phyloP scores from a whole-genome alignment of 352 stramenopile genomes.

The Lagenidium sp. region DNA sequence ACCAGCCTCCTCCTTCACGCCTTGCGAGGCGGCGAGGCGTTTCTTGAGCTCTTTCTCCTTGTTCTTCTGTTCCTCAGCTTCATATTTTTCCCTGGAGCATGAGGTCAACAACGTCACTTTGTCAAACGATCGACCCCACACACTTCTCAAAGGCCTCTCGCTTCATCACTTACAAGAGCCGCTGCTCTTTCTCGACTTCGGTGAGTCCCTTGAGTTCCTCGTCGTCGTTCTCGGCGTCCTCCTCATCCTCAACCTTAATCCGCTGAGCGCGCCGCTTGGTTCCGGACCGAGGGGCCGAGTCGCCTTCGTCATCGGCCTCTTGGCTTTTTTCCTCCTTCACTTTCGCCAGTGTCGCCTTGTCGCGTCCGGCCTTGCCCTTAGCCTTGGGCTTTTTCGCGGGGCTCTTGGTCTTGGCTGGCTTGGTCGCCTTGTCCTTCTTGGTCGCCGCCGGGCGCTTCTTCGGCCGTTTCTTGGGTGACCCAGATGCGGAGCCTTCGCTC shows the following conservation, averaged over 20 bases:
- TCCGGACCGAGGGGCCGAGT: slow-evolving; percentile 14
- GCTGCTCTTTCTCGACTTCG: slow-evolving; percentile 84
- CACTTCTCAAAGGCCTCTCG: background rate
- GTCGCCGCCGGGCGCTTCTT: slow-evolving; percentile 26
- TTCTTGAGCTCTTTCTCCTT: slow-evolving; percentile 83
- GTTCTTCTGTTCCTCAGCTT: slow-evolving; percentile 70
- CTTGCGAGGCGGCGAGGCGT: slow-evolving; percentile 47
- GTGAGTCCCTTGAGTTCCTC: slow-evolving; percentile 65
- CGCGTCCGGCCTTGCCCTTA: slow-evolving; percentile 10
- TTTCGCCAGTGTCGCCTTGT: slow-evolving; percentile 27
- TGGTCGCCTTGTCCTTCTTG: slow-evolving; percentile 29
- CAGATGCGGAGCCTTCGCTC: slow-evolving; percentile 20
- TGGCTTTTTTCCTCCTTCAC: slow-evolving; percentile 33
- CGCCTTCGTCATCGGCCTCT: slow-evolving; percentile 53
- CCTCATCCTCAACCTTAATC: slow-evolving; percentile 31
- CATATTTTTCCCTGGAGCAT: slow-evolving; percentile 73
- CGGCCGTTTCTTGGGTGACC: slow-evolving; percentile 16
- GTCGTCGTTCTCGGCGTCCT: slow-evolving; percentile 40
- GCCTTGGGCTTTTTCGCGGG: background rate
- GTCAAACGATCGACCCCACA: too few species aligned
- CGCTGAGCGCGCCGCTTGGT: slow-evolving; percentile 26
- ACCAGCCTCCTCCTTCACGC: slow-evolving; percentile 27
- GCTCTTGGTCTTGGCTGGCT: slow-evolving; percentile 16
- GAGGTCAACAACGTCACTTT: too few species aligned
- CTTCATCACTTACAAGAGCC: slow-evolving; percentile 37